These are phyloP conservation scores for Heteromeles arbutifolia DNA, from an alignment of 306 rosid species.

Conservation along the genomic window DNA sequence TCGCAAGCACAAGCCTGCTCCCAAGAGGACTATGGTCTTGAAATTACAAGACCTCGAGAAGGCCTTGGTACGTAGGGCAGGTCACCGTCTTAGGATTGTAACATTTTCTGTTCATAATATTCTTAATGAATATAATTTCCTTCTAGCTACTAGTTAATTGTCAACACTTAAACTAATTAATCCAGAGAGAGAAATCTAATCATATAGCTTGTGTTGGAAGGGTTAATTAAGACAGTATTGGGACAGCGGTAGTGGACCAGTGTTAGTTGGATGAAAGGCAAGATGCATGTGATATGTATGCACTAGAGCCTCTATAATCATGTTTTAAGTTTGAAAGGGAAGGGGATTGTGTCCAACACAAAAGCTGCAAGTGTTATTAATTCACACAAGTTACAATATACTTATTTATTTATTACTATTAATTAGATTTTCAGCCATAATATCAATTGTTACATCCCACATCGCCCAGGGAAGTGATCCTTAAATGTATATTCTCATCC, in stretches of 20 bases:
- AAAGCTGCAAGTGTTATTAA: neutral
- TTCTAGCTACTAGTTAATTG: neutral
- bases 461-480: too few species aligned
- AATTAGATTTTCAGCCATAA: neutral
- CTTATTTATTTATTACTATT: too few species aligned
- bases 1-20: slow-evolving; percentile 23
- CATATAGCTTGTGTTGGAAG: neutral
- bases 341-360: neutral
- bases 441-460: too few species aligned
- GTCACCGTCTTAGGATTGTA: neutral
- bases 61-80: neutral
- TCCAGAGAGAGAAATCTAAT: neutral
- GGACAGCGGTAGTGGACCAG: neutral
- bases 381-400: neutral
- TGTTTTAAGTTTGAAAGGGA: neutral
- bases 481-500: too few species aligned
- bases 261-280: slow-evolving; percentile 1
- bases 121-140: neutral
- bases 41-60: slow-evolving; percentile 1
- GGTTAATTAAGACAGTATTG: neutral
- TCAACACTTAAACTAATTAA: neutral
- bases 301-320: neutral
- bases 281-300: slow-evolving; percentile 26
- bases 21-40: slow-evolving; percentile 20
- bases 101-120: neutral